These are phyloP conservation scores for Entonaema liquescens DNA, from an alignment of 495 filamentous ascomycete species.

Conservation along the genomic window DNA sequence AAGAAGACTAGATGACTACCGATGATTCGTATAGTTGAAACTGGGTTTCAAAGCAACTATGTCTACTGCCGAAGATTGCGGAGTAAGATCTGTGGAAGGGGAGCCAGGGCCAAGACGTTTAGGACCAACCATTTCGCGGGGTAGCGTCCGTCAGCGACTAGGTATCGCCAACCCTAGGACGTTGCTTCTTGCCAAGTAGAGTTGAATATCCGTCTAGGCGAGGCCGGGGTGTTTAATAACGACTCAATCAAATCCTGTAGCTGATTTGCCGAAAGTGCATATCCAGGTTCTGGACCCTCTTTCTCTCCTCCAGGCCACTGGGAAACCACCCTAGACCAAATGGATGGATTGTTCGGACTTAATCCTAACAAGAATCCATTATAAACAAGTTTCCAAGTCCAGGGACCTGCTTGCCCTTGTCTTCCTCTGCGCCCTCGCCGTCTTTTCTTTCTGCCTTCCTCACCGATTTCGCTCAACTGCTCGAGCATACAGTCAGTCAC, in stretches of 20 bases:
- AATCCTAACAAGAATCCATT: constrained; percentile 5
- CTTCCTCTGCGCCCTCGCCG: constrained; percentile 26
- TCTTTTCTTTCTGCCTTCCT: background rate
- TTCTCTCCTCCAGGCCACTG: constrained; percentile 26
- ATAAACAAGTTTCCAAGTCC: constrained; percentile 20
- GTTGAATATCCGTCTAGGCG: constrained; percentile 42
- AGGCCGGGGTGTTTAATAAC: constrained; percentile 35
- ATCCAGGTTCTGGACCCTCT: constrained; percentile 31
- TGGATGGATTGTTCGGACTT: constrained; percentile 7
- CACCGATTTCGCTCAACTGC: constrained; percentile 15
- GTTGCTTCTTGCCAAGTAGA: constrained; percentile 37
- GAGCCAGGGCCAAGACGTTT: constrained; percentile 19
- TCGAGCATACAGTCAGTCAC: constrained; percentile 14
- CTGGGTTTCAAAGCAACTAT: background rate
- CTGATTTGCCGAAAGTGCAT: constrained; percentile 40
- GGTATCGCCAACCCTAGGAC: background rate
- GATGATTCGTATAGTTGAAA: constrained; percentile 7
- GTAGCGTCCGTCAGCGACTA: constrained; percentile 28
- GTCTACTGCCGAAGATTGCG: constrained; percentile 37
- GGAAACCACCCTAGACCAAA: constrained; percentile 9
- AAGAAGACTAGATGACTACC: constrained; percentile 12
- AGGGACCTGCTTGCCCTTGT: constrained; percentile 3
- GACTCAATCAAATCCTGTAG: constrained; percentile 38
- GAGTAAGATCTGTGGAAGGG: constrained; percentile 37
- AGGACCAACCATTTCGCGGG: constrained; percentile 36